Evolutionary conservation across 495 filamentous ascomycete genomes (phyloP).

Genomic region (Daldinia loculata): DNA sequence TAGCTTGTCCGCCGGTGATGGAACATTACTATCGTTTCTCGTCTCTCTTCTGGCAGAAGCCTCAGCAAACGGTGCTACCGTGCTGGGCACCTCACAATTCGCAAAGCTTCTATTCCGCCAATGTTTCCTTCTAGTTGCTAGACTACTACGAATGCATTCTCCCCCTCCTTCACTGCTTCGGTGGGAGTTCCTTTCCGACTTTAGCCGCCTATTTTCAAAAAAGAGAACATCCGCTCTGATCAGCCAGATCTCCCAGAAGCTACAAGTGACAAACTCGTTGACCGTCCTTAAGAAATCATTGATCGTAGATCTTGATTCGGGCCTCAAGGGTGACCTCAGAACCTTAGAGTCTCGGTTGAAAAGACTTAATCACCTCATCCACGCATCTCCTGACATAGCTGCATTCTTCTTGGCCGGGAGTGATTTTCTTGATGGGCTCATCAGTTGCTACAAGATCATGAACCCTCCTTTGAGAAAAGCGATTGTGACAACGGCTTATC

Average conservation of each 20-base stretch:
- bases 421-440: slow-evolving; percentile 82
- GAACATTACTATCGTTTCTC: slow-evolving; percentile 67
- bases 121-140: slow-evolving; percentile 67
- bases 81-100: slow-evolving; percentile 55
- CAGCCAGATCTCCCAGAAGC: slow-evolving; percentile 43
- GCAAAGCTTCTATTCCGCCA: slow-evolving; percentile 64
- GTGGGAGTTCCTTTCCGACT: slow-evolving; percentile 66
- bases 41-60: slow-evolving; percentile 66
- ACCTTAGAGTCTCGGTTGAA: slow-evolving; percentile 56
- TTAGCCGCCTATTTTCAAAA: slow-evolving; percentile 64
- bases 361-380: slow-evolving; percentile 60
- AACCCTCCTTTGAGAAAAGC: slow-evolving; percentile 66
- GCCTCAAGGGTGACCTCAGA: slow-evolving; percentile 57
- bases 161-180: slow-evolving; percentile 58
- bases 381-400: slow-evolving; percentile 60
- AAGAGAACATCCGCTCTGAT: slow-evolving; percentile 52
- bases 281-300: slow-evolving; percentile 54
- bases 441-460: slow-evolving; percentile 68
- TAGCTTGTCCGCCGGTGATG: slow-evolving; percentile 59
- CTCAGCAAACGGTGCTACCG: slow-evolving; percentile 50
- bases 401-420: slow-evolving; percentile 80
- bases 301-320: slow-evolving; percentile 60
- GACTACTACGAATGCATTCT: slow-evolving; percentile 54
- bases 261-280: slow-evolving; percentile 50
- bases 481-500: slow-evolving; percentile 74